Conservation (phyloP, 2,329 filamentous ascomycete genomes). For the Teratosphaeria destructans region DNA sequence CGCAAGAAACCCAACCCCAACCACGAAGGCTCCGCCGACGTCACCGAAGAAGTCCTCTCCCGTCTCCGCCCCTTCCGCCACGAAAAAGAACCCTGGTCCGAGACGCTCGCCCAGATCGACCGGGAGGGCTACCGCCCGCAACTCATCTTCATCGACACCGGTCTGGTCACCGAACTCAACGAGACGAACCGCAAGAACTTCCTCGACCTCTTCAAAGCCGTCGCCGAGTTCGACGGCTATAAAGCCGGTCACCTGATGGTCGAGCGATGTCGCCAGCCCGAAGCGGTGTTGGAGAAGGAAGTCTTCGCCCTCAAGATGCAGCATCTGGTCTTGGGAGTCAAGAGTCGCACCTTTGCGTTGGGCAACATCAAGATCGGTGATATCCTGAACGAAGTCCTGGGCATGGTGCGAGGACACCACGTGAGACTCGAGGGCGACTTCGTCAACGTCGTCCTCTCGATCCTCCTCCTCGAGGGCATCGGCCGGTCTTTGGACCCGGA, state of each 20-base stretch:
- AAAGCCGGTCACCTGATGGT: conserved; percentile 93
- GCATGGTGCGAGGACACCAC: conserved; percentile 86
- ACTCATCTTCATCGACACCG: conserved; percentile 94
- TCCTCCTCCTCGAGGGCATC: conserved; percentile 86
- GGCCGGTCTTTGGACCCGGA: conserved; percentile 77
- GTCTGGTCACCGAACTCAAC: conserved; percentile 88
- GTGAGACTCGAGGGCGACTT: conserved; percentile 94
- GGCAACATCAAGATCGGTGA: conserved; percentile 95
- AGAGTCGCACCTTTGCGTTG: conserved; percentile 79
- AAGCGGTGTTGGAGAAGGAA: conserved; percentile 78
- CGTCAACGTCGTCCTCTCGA: conserved; percentile 94
- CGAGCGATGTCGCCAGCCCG: conserved; percentile 83
- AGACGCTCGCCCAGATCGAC: conserved; percentile 66
- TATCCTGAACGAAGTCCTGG: conserved; percentile 78
- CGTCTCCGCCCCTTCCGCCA: conserved; percentile 65
- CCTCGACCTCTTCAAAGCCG: conserved; percentile 85
- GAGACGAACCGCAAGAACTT: conserved; percentile 80
- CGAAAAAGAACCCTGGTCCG: conserved; percentile 56
- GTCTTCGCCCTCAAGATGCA: conserved; percentile 96
- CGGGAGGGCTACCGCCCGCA: conserved; percentile 84
- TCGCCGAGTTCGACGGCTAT: conserved; percentile 95
- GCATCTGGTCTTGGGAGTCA: conserved; percentile 83
- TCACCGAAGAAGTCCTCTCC: conserved; percentile 76
- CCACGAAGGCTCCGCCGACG: conserved; percentile 49
- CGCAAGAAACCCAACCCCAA: conserved; percentile 26